phyloP scores from a whole-genome alignment of 192 early-diverging fungal genomes.

The Mortierella claussenii region DNA sequence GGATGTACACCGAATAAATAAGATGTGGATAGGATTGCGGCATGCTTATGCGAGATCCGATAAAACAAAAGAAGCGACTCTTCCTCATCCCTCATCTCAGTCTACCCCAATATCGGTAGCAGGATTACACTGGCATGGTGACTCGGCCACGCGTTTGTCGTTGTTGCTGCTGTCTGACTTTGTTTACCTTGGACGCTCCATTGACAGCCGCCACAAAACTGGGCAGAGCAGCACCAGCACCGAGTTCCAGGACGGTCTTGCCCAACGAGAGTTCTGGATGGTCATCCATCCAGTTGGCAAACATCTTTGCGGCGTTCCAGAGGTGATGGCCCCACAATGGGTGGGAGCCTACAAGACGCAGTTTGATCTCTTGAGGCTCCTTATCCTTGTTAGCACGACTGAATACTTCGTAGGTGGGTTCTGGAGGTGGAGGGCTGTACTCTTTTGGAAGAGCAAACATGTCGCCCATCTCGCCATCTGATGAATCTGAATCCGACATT shows the following conservation, averaged over 20 bases:
- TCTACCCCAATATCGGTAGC: not conserved
- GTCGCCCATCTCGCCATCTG: constrained; percentile 47
- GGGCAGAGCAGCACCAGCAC: constrained; percentile 86
- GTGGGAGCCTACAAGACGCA: constrained; percentile 77
- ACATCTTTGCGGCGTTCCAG: constrained; percentile 90
- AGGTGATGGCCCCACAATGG: constrained; percentile 90
- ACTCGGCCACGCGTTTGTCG: too few species aligned
- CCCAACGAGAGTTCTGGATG: constrained; percentile 65
- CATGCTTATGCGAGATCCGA: not conserved
- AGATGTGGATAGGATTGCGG: too few species aligned
- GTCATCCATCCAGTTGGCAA: constrained; percentile 83
- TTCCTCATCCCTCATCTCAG: not conserved
- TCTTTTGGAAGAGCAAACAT: constrained; percentile 43
- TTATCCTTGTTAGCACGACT: constrained; percentile 57
- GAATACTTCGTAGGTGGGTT: constrained; percentile 66
- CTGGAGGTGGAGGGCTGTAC: constrained; percentile 57
- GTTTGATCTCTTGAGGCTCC: constrained; percentile 47
- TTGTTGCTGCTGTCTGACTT: not conserved
- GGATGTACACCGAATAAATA: too few species aligned
- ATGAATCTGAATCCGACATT: constrained; percentile 41
- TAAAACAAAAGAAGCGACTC: not conserved
- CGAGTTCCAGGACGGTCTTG: constrained; percentile 83
- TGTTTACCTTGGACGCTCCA: constrained; percentile 70
- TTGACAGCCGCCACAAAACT: constrained; percentile 77
- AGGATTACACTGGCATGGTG: too few species aligned